Base-by-base conservation (phyloP, 257 asterid genomes). In the Euphrasia confusa region DNA sequence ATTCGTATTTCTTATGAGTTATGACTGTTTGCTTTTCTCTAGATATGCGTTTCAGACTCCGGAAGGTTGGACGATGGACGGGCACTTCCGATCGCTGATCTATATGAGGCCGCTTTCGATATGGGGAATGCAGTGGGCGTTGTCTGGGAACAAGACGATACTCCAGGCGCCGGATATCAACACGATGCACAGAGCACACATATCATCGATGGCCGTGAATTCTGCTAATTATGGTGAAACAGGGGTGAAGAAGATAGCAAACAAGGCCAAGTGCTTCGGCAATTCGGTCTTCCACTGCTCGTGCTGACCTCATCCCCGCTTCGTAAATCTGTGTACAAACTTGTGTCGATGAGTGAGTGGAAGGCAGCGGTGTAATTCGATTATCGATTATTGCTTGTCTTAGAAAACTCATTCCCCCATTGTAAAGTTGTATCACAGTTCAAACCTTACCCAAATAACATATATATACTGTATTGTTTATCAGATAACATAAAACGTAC, bases 91-190 rank as follows among this genome's bases (percentile, higher is more conserved):
- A 14, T 93, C 99, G n/a, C 87, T 89, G 1, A 71, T 81, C 79
- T 93, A 93, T 35, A 93, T 93, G 99, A 83, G 99, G 66, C 99
- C 99, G 1, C 95, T 93, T 3, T 57, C 97, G 5, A 93, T 93
- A 68, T 93, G 99, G 99, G 96, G 86, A 32, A 93, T 93, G 97
- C 99, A 93, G 26, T 74, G 81, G 74, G 99, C 99, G 1, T 60
- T 93, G 44, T 79, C 96, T 0, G 33, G 80, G 5, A 69, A 86
- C 0, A 83, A 69, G 75, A 76, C 96, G 0, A 33, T 76, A 14
- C 77, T 80, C 1, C 75, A 80, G 63, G 83, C 95, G 3, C 89
- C 99, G 1, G 30, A 12, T 49, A 66, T 74, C 15, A 74, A 71
- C 28, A 53, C 73, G 24, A 85, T 89, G 94, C 94, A 89, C 72